A percentile compares a stretch with the other conserved stretches of the same genome.
phyloP scores from a whole-genome alignment of 2,329 filamentous ascomycete species.

The Diplocarpon rosae region DNA sequence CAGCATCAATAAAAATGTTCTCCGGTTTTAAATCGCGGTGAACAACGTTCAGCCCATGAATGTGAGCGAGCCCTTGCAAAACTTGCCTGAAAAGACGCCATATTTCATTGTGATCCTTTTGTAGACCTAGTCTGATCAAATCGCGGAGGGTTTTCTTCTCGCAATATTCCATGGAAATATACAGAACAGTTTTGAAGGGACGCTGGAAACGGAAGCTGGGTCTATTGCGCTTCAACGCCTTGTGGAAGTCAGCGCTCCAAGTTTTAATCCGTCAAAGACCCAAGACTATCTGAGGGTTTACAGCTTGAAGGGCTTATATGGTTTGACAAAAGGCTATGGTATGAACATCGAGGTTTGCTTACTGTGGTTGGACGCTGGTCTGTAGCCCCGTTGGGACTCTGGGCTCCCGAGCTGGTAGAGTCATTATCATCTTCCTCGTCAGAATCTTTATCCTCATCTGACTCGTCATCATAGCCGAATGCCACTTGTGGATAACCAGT shows the following conservation, averaged over 20 bases:
- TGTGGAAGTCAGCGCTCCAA: neutral
- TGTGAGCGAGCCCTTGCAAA: slow-evolving; percentile 78
- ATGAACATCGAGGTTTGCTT: neutral
- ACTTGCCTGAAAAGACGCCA: slow-evolving; percentile 91
- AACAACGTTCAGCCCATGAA: slow-evolving; percentile 84
- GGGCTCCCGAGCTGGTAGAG: slow-evolving; percentile 35
- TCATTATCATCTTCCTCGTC: slow-evolving; percentile 36
- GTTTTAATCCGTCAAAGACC: neutral
- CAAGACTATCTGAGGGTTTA: no score
- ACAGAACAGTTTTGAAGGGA: slow-evolving; percentile 62
- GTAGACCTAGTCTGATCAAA: slow-evolving; percentile 66
- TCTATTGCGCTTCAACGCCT: slow-evolving; percentile 21
- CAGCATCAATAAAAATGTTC: slow-evolving; percentile 90
- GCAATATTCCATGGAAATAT: slow-evolving; percentile 99
- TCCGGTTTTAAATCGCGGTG: slow-evolving; percentile 95
- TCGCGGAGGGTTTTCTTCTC: slow-evolving; percentile 81
- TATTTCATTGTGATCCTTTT: slow-evolving; percentile 62
- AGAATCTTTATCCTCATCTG: slow-evolving; percentile 35
- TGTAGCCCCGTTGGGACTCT: slow-evolving; percentile 17
- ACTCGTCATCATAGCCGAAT: slow-evolving; percentile 50
- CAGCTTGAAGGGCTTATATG: no score
- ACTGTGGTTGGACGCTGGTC: slow-evolving; percentile 16
- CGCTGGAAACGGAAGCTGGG: slow-evolving; percentile 33
- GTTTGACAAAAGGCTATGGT: neutral
- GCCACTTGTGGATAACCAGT: slow-evolving; percentile 66